Base-by-base conservation (phyloP, 2,329 filamentous ascomycete genomes). In the Fusarium sambucinum region DNA sequence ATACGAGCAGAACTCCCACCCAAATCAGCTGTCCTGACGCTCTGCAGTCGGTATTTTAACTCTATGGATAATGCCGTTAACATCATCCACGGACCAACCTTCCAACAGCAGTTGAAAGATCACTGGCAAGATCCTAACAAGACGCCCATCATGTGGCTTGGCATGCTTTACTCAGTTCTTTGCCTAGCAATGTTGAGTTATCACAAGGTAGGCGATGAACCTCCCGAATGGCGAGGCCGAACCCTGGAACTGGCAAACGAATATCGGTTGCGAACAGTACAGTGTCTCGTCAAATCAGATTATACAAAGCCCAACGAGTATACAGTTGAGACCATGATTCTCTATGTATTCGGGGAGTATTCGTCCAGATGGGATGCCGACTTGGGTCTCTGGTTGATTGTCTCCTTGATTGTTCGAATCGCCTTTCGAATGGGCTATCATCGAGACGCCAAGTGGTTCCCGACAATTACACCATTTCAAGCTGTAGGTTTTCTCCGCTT, bases 21-120 rank as follows among this genome's bases (percentile, higher is more conserved):
- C 0, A 95, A 94, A 75, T 89, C 92, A 37, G 91, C 89, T 25
- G 91, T 96, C n/a, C 89, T 97, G 73, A 90, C 93, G 25, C 84
- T 98, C 19, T 91, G 97, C 64, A 90, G 90, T 65, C 89, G 95
- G 63, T 99, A 96, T 76, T 97, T 98, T 83, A 95, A 95, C 76
- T 95, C 92, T 1, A 85, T 89, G 79, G 88, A 90, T 67, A 87
- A 87, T 38, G 85, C 87, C n/a, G 87, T 89, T 76, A 90, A 88
- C 75, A 89, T 96, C 68, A 87, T 96, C 51, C 93, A 96, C 74
- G 90, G 90, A 0, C 94, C 94, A 13, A 94, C 93, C 0, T 97
- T 97, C 74, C 89, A 95, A 74, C 87, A 90, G 73, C 87, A 92
- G 77, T 82, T 92, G 7, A 83, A 83, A 29, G 79, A 77, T 10